Evolutionary conservation across 2,329 filamentous ascomycete species (phyloP).

Genomic region (Arthrocladium fulminans): DNA sequence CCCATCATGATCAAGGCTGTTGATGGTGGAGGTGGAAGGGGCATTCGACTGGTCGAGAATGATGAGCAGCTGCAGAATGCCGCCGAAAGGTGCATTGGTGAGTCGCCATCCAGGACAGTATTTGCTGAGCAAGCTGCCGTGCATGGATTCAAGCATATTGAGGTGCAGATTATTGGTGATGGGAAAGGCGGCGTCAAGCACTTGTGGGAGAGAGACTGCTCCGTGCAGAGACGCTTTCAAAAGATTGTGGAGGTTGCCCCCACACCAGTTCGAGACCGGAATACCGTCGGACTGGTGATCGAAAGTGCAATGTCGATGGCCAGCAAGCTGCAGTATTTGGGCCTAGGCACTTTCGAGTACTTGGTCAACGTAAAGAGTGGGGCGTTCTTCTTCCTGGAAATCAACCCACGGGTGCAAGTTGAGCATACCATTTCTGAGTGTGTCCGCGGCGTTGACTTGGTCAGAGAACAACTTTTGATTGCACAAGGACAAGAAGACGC

Average conservation of each 20-base stretch:
- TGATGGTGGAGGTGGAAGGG: conserved; percentile 53
- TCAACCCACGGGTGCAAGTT: conserved; percentile 54
- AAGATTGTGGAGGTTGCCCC: conserved; percentile 54
- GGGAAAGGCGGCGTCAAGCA: conserved; percentile 44
- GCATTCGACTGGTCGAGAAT: conserved; percentile 46
- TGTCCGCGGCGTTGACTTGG: conserved; percentile 47
- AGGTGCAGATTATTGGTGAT: conserved; percentile 54
- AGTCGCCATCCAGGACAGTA: conserved; percentile 50
- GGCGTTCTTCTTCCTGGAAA: conserved; percentile 52
- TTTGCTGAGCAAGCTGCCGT: conserved; percentile 56
- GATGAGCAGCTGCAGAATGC: conserved; percentile 38
- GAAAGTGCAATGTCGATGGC: conserved; percentile 47
- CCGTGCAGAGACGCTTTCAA: conserved; percentile 52
- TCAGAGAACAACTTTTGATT: conserved; percentile 46
- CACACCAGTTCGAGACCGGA: conserved; percentile 40
- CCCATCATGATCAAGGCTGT: conserved; percentile 58
- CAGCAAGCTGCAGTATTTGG: conserved; percentile 43
- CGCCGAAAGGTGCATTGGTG: conserved; percentile 45
- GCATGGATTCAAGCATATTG: conserved; percentile 52
- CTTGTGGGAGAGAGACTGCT: conserved; percentile 54
- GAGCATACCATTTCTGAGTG: conserved; percentile 55
- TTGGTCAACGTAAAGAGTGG: conserved; percentile 43
- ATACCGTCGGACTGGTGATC: conserved; percentile 42
- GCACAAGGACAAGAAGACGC: conserved; percentile 41
- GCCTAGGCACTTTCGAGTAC: conserved; percentile 58